Conservation (phyloP, 371 early-diverging fungal genomes). For the Sporodiniella umbellata region DNA sequence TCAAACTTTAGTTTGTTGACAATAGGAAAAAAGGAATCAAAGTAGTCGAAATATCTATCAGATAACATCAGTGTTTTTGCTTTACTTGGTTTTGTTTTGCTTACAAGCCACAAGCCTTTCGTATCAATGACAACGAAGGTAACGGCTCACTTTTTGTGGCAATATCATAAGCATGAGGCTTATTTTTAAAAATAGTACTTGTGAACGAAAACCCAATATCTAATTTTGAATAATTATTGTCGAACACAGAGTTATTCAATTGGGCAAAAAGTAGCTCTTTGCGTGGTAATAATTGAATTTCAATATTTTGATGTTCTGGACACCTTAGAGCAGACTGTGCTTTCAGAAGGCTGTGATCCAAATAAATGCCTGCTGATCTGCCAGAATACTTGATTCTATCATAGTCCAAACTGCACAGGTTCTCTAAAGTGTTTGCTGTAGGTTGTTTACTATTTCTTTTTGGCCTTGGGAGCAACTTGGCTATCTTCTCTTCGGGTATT, state of each 20-base stretch:
- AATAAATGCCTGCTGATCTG: constrained; percentile 35
- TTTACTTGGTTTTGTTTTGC: too few relatives aligned
- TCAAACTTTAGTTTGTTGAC: constrained; percentile 52
- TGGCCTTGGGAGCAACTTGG: too few relatives aligned
- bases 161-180: background rate
- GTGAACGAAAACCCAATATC: constrained; percentile 40
- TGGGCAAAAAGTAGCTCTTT: constrained; percentile 41
- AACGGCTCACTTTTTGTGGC: background rate
- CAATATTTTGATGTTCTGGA: constrained; percentile 41
- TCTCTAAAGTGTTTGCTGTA: background rate
- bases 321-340: constrained; percentile 27
- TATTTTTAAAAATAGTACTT: constrained; percentile 28
- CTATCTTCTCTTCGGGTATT: too few relatives aligned
- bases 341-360: constrained; percentile 37
- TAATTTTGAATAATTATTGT: constrained; percentile 22
- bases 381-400: constrained; percentile 47
- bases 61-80: too few relatives aligned
- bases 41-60: constrained; percentile 53
- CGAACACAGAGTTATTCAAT: constrained; percentile 10
- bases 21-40: constrained; percentile 59
- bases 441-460: constrained; percentile 28
- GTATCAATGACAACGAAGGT: constrained; percentile 6
- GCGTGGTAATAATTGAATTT: constrained; percentile 35
- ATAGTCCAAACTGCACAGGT: too few relatives aligned
- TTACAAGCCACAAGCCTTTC: constrained; percentile 22